Evolutionary conservation across 2,329 filamentous ascomycete genomes (phyloP).

Genomic region (Hymenoscyphus occultus): DNA sequence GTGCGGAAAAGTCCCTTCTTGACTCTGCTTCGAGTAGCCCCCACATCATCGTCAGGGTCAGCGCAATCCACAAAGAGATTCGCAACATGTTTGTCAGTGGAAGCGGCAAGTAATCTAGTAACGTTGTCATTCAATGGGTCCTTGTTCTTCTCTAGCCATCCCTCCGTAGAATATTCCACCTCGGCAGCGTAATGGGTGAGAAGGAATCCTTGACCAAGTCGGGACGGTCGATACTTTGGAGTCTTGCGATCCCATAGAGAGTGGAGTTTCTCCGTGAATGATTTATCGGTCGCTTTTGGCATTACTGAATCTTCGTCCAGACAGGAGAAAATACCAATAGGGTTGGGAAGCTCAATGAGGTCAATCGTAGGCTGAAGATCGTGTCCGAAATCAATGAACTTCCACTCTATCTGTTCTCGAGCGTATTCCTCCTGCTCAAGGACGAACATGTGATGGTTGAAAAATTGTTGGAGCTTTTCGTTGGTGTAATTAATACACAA

Average conservation of each 20-base stretch:
- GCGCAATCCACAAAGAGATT: slow-evolving; percentile 84
- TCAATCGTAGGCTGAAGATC: slow-evolving; percentile 98
- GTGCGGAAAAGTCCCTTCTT: slow-evolving; percentile 98
- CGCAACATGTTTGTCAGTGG: slow-evolving; percentile 78
- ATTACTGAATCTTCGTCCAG: slow-evolving; percentile 97
- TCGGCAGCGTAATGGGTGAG: slow-evolving; percentile 97
- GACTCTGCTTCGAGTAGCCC: slow-evolving; percentile 71
- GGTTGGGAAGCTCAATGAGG: slow-evolving; percentile 91
- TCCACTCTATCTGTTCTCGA: slow-evolving; percentile 97
- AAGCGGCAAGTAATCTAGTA: slow-evolving; percentile 80
- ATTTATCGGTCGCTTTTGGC: slow-evolving; percentile 96
- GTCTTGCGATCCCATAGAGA: slow-evolving; percentile 96
- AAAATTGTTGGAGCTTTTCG: slow-evolving; percentile 98
- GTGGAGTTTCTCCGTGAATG: slow-evolving; percentile 97
- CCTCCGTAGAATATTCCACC: slow-evolving; percentile 92
- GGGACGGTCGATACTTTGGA: slow-evolving; percentile 83
- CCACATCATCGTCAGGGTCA: slow-evolving; percentile 71
- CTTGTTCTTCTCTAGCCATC: slow-evolving; percentile 99
- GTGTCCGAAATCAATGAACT: slow-evolving; percentile 98
- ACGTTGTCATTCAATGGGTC: slow-evolving; percentile 97
- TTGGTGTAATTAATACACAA: slow-evolving; percentile 99
- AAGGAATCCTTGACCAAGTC: slow-evolving; percentile 87
- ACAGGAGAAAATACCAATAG: slow-evolving; percentile 98
- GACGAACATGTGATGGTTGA: slow-evolving; percentile 99
- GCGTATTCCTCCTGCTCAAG: slow-evolving; percentile 98